These are phyloP conservation scores for Ogataea pini DNA, from an alignment of 805 yeast genomes.

Conservation along the genomic window DNA sequence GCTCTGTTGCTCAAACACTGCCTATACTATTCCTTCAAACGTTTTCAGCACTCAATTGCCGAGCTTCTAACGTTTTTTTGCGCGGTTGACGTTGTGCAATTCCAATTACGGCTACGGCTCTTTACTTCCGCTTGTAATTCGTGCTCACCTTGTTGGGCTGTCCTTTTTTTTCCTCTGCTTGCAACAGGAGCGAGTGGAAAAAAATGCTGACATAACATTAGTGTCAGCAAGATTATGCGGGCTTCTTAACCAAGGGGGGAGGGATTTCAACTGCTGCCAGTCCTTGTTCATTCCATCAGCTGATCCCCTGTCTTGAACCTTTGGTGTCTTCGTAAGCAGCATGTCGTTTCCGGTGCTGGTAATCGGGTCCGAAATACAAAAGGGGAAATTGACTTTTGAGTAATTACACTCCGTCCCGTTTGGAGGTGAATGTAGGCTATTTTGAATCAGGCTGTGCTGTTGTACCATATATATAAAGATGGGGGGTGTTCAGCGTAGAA, in stretches of 20 bases:
- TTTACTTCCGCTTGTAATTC: neutral
- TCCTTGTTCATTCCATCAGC: too few relatives aligned
- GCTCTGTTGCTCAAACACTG: conserved; percentile 1
- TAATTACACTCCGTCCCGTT: neutral
- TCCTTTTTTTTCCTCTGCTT: conserved; percentile 4
- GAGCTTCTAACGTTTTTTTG: neutral
- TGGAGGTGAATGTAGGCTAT: neutral
- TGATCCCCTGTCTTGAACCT: too few relatives aligned
- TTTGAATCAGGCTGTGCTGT: neutral
- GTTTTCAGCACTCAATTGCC: conserved; percentile 5
- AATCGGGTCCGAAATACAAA: too few relatives aligned
- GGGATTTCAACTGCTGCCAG: too few relatives aligned
- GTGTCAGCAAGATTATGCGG: neutral
- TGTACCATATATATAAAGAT: neutral
- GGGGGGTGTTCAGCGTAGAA: neutral
- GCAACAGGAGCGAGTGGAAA: conserved; percentile 2
- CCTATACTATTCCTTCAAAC: neutral
- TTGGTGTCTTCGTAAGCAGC: too few relatives aligned
- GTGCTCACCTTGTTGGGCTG: conserved; percentile 2
- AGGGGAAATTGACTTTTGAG: neutral
- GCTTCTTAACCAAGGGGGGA: neutral
- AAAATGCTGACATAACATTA: neutral
- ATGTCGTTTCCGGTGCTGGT: too few relatives aligned
- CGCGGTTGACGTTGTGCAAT: neutral
- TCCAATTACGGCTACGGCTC: neutral